Conservation (phyloP, 2,329 filamentous ascomycete species). For the Trichoderma harzianum region DNA sequence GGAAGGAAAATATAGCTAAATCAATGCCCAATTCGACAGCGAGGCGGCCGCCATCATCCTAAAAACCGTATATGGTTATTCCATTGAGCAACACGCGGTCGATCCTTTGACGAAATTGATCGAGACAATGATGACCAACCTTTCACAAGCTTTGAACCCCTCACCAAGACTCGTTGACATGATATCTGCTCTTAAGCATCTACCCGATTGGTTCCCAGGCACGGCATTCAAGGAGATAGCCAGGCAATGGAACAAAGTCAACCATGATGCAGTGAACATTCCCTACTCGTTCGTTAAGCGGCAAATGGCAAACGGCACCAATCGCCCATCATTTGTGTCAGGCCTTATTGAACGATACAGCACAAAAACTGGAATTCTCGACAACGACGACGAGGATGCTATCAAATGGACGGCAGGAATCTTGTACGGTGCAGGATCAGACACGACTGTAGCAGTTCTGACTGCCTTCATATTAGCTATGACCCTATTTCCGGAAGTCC, state of each 20-base stretch:
- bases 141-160: constrained; percentile 23
- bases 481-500: constrained; percentile 14
- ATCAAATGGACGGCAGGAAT: background rate
- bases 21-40: constrained; percentile 13
- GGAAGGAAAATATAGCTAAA: background rate
- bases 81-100: constrained; percentile 22
- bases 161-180: constrained; percentile 26
- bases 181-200: constrained; percentile 23
- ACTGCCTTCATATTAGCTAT: constrained; percentile 16
- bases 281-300: constrained; percentile 2
- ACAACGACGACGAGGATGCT: background rate
- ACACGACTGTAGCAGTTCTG: constrained; percentile 2
- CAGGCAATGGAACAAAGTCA: background rate
- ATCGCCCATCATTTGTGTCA: constrained; percentile 2
- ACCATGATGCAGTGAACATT: background rate
- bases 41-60: constrained; percentile 23
- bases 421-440: constrained; percentile 15
- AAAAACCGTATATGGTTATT: constrained; percentile 26
- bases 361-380: background rate
- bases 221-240: constrained; percentile 23
- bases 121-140: constrained; percentile 23
- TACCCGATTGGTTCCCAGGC: constrained; percentile 28
- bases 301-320: background rate
- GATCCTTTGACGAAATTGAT: constrained; percentile 26
- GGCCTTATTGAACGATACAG: background rate